Evolutionary conservation across 345 rosid species (phyloP), one percentile per base, ranked within the genome.

Genomic region (Microthlaspi erraticum): DNA sequence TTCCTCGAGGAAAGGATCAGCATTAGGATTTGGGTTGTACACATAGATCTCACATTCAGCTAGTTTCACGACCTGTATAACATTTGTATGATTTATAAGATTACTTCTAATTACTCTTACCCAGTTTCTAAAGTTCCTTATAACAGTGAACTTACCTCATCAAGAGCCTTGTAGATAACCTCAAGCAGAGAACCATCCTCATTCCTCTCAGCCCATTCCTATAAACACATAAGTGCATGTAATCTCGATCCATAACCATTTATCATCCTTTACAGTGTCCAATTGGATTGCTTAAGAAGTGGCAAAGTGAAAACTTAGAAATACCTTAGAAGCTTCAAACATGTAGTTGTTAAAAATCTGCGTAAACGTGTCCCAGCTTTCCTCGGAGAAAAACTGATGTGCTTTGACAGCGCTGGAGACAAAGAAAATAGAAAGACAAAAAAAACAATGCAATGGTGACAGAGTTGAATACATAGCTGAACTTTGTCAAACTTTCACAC

Each of bases 291-390:
- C 8, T 33, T 48, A 72, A 53, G 49, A 64, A 55, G 64, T n/a
- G 70, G 41, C 0, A 53, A 44, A 32, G 33, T 12, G 16, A 46
- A 37, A 49, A 48, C 68, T 44, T 34, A 1, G 16, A 55, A 55
- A 39, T 85, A 94, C 99, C 99, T 84, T 94, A 38, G 97, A 89
- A 58, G 95, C 93, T 80, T 89, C 97, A 80, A 82, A 79, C 97
- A 94, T 89, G 68, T 88, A 86, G 61, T 79, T 77, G 52, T 84
- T 88, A 74, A 91, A 94, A 54, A 86, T 89, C 88, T 86, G 93
- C 81, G 83, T 82, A 86, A 91, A 89, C 5, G 80, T 75, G 73
- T 84, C 96, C 97, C 94, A 86, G 65, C 78, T 80, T 87, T 86
- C 97, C 81, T 91, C 96, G 8, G 87, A 81, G 72, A 94, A 89